phyloP scores from a whole-genome alignment of 2,329 filamentous ascomycete species.

The Daldinia eschscholtzii region DNA sequence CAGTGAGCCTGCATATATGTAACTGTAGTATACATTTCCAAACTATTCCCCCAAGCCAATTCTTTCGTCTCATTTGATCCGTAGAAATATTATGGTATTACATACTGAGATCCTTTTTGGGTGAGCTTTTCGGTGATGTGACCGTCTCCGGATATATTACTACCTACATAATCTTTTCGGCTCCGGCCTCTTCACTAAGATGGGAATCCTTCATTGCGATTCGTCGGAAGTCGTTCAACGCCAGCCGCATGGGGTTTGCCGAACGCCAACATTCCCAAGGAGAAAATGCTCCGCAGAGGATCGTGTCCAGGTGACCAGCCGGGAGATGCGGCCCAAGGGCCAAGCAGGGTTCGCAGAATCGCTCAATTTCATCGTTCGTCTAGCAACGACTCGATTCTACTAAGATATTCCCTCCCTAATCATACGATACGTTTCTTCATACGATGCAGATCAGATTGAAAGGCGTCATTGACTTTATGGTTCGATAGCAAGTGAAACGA shows the following conservation, averaged over 20 bases:
- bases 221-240: constrained; percentile 13
- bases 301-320: constrained; percentile 32
- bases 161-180: constrained; percentile 29
- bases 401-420: constrained; percentile 15
- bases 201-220: constrained; percentile 22
- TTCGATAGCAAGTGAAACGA: constrained; percentile 6
- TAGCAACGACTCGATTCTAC: constrained; percentile 7
- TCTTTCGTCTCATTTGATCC: background rate
- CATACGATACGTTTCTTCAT: constrained; percentile 19
- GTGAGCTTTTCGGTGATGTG: constrained; percentile 10
- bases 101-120: background rate
- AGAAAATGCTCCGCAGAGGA: constrained; percentile 33
- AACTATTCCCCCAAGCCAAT: background rate
- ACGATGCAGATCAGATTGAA: background rate
- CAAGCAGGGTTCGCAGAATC: constrained; percentile 15
- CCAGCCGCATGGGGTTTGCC: constrained; percentile 15
- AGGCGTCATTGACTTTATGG: constrained; percentile 4
- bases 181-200: constrained; percentile 4
- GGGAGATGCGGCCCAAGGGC: constrained; percentile 15
- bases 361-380: constrained; percentile 9
- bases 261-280: constrained; percentile 11
- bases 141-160: constrained; percentile 30
- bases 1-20: background rate
- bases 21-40: background rate
- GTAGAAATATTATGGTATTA: background rate